A percentile compares a stretch with the other conserved stretches of the same genome.
These are phyloP conservation scores for Dendrocalamus latiflorus DNA, from an alignment of 202 grass and related monocot species.

Conservation along the genomic window DNA sequence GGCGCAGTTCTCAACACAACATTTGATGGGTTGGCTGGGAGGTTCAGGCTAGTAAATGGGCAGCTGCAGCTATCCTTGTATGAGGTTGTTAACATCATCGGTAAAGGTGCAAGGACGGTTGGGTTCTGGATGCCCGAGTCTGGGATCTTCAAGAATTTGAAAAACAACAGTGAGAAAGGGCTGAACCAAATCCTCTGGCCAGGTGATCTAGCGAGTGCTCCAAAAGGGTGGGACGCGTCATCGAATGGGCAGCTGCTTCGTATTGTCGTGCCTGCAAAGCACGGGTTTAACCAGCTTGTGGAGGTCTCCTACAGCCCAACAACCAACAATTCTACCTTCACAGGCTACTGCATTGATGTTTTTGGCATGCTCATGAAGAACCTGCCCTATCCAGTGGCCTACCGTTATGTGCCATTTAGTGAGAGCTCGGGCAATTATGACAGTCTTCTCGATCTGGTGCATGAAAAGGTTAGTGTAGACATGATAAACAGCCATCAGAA, in stretches of 20 bases:
- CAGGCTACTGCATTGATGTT: slow-evolving; percentile 45
- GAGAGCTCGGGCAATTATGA: neutral
- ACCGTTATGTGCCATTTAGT: slow-evolving; percentile 22
- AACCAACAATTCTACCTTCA: neutral
- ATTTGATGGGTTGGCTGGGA: slow-evolving; percentile 55
- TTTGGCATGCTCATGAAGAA: slow-evolving; percentile 34
- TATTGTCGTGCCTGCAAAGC: slow-evolving; percentile 22
- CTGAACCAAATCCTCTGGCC: slow-evolving; percentile 47
- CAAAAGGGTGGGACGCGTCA: slow-evolving; percentile 32
- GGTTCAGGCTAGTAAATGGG: slow-evolving; percentile 41
- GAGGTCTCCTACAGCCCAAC: neutral
- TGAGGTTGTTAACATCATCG: slow-evolving; percentile 43
- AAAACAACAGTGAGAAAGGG: neutral
- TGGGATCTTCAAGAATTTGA: slow-evolving; percentile 5
- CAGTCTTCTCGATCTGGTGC: neutral
- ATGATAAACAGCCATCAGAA: neutral
- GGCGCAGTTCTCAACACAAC: slow-evolving; percentile 27
- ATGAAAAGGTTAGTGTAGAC: slow-evolving; percentile 11
- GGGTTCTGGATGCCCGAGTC: slow-evolving; percentile 34
- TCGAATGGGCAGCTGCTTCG: neutral
- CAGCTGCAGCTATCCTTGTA: slow-evolving; percentile 15
- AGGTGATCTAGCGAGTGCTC: slow-evolving; percentile 7
- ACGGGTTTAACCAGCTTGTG: slow-evolving; percentile 26
- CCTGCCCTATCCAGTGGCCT: slow-evolving; percentile 28
- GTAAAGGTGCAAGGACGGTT: slow-evolving; percentile 32